Base-by-base conservation (phyloP, 768 basidiomycete species). In the Calocybe gangraenosa region DNA sequence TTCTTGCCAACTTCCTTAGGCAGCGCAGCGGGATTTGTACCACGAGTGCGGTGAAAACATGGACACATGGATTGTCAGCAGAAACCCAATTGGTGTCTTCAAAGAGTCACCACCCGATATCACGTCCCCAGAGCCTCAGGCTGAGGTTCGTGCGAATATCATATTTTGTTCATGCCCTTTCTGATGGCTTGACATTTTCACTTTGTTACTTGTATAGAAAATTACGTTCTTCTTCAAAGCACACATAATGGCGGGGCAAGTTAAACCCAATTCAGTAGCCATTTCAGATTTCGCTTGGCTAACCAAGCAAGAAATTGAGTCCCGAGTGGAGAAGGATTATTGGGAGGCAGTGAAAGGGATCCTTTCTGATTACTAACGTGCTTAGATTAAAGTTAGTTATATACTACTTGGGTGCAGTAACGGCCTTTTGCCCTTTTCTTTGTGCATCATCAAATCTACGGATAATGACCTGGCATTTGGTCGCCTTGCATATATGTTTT, bases 31-130 rank as follows among this genome's bases (percentile, higher is more conserved):
- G 39, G 78, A 84, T 48, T 71, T 97, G 17, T 66, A 69, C 38
- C 75, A 78, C 2, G 78, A 86, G 58, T 89, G 87, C 51, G 93
- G 93, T 8, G 68, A 74, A 34, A 68, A 81, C 41, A 91, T 98
- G 86, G 93, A 98, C 58, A 82, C 82, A 10, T 98, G 95, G 94
- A 71, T 94, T 50, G 91, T 95, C n/a, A 81, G 90, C 41, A 79
- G 84, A 42, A 87, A 86, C 45, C 95, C 95, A 2, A 80, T 95
- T 53, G 92, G 92, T 3, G 74, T 89, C 42, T 78, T 81, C 63
- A 78, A 82, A 58, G 77, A 78, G 50, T 59, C 70, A 22, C 57
- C 60, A 48, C 58, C 56, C 18, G 49, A 61, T 31, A 55, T 64
- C n/a, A 50, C 51, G 30, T 49, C 52, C 33, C 46, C 56, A 30